Evolutionary conservation across 306 rosid species (phyloP), one percentile per base, ranked within the genome.

Genomic region (Quercus rubra): DNA sequence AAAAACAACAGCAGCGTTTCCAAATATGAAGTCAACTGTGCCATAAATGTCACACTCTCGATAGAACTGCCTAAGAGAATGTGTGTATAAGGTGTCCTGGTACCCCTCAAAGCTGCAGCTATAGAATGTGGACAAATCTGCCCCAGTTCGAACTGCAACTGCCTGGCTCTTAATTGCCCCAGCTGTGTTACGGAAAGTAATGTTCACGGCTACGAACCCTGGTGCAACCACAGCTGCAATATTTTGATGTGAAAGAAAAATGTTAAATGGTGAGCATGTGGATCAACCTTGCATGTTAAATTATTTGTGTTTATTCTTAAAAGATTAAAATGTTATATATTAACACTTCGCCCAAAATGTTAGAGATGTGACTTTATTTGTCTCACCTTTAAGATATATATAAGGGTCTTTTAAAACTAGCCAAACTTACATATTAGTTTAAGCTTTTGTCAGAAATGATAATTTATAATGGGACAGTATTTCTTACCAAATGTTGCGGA

Each of bases 401-500:
- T 8, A 41, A 41, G 46, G 46, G 11, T 7, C 46, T 41, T 8
- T 8, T 41, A 3, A 41, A 41, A 9, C 11, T 41, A 2, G 11
- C 46, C 46, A 41, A 38, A 41, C 46, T 41, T 41, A 41, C 11
- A 8, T 41, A 56, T 23, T 57, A 58, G 12, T 21, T 19, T 20
- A 20, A 58, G 25, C 10, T 6, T 58, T 4, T 58, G 21, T 58
- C 19, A 21, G 9, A 58, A 58, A 9, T 20, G 28, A 21, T 20
- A 57, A 3, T 21, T 57, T 19, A 23, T 21, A 57, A n/a, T 8
- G 63, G 21, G 23, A 41, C 46, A 23, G 18, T 38, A 74, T 10
- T 1, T 11, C 76, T 79, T 87, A 94, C 97, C 97, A 61, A 94
- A 79, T 54, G 98, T 92, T 20, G 94, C 89, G 3, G 97, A 89